These are phyloP conservation scores for Cercospora citrullina DNA, from an alignment of 2,329 filamentous ascomycete species.

Conservation along the genomic window DNA sequence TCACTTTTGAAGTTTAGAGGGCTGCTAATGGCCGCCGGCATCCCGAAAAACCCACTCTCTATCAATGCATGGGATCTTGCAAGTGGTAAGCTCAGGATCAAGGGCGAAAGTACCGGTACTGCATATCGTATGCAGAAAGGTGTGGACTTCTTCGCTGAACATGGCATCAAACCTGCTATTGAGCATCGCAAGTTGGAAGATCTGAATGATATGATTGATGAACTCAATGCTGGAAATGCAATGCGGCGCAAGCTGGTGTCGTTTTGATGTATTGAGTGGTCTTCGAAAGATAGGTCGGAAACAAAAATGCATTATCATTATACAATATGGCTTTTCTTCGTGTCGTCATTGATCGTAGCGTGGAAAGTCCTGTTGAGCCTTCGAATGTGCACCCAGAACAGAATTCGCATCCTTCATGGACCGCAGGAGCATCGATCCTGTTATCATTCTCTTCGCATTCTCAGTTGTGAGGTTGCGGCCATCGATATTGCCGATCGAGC, in stretches of 20 bases:
- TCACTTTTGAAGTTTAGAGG: neutral
- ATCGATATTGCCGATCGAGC: neutral
- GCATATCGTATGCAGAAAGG: neutral
- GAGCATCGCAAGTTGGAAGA: neutral
- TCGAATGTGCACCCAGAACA: neutral
- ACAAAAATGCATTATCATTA: neutral
- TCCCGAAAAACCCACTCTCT: neutral
- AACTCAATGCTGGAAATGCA: neutral
- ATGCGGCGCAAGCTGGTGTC: neutral
- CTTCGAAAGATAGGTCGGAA: conserved; percentile 17
- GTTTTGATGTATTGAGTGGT: neutral
- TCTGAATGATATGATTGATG: neutral
- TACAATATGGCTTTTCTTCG: neutral
- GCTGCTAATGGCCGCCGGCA: neutral
- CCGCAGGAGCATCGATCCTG: neutral
- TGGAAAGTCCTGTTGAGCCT: neutral
- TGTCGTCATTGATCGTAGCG: neutral
- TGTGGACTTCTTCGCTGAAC: neutral
- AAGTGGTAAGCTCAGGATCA: neutral
- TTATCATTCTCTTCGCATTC: neutral
- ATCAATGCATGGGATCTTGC: neutral
- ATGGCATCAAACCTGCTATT: neutral
- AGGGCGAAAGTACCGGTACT: neutral
- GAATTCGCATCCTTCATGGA: neutral
- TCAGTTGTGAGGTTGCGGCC: neutral